A percentile compares a stretch with the other conserved stretches of the same genome.
These are phyloP conservation scores for Annona cherimola DNA, from an alignment of 164 flowering plant genomes.

Conservation along the genomic window DNA sequence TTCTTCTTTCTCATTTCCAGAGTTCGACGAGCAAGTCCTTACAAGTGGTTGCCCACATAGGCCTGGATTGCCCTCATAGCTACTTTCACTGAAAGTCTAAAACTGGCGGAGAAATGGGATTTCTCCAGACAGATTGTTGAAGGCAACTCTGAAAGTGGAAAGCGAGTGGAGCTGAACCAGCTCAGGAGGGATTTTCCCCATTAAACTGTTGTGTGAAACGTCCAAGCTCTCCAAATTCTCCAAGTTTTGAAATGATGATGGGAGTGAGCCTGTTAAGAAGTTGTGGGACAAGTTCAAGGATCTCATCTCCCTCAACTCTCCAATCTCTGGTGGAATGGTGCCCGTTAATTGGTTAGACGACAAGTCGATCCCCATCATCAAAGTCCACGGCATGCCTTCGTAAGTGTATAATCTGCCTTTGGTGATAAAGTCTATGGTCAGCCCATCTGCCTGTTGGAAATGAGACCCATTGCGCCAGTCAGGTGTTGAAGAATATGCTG, in stretches of 20 bases:
- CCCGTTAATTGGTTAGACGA: constrained; percentile 4
- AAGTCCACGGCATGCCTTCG: not conserved
- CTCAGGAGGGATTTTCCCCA: constrained; percentile 1
- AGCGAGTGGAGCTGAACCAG: not conserved
- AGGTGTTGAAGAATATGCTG: no score
- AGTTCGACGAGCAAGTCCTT: constrained; percentile 1
- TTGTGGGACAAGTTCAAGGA: constrained; percentile 9
- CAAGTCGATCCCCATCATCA: constrained; percentile 1
- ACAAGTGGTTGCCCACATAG: not conserved
- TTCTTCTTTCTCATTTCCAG: not conserved
- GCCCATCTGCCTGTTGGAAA: not conserved
- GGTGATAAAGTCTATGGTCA: not conserved
- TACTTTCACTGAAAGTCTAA: not conserved
- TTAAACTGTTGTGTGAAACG: constrained; percentile 1
- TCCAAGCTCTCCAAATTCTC: constrained; percentile 2
- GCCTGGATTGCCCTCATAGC: not conserved
- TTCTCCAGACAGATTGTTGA: not conserved
- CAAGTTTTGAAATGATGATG: not conserved
- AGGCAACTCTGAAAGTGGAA: constrained; percentile 3
- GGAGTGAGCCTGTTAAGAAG: not conserved
- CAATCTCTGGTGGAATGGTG: constrained; percentile 1
- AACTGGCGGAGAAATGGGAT: not conserved
- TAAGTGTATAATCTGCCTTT: not conserved
- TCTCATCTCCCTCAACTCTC: not conserved
- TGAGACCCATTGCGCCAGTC: not conserved